These are phyloP conservation scores for Stagonosporopsis vannaccii DNA, from an alignment of 2,329 filamentous ascomycete species.

Conservation along the genomic window DNA sequence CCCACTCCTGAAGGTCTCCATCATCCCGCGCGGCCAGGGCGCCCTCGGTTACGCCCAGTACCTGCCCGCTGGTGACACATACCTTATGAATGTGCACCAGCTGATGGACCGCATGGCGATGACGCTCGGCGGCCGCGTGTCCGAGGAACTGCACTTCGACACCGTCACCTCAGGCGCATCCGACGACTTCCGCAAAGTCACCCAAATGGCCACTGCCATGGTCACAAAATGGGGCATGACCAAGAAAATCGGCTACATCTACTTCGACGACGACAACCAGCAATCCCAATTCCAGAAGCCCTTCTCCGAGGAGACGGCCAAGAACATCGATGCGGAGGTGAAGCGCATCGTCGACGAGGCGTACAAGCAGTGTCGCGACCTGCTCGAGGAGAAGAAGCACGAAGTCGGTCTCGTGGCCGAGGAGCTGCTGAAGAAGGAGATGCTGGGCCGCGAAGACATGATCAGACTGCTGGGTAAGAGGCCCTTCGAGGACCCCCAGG, in stretches of 20 bases:
- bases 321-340: slow-evolving; percentile 90
- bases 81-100: slow-evolving; percentile 94
- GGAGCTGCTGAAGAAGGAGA: slow-evolving; percentile 90
- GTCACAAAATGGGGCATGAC: slow-evolving; percentile 99
- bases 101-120: slow-evolving; percentile 99
- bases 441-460: slow-evolving; percentile 90
- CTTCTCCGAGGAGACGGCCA: slow-evolving; percentile 92
- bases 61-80: slow-evolving; percentile 87
- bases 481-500: slow-evolving; percentile 83
- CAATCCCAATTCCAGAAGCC: slow-evolving; percentile 84
- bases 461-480: slow-evolving; percentile 84
- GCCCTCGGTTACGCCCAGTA: slow-evolving; percentile 97
- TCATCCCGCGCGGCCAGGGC: slow-evolving; percentile 94
- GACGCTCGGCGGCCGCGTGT: slow-evolving; percentile 94
- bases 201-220: slow-evolving; percentile 94
- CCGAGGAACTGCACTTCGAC: slow-evolving; percentile 95
- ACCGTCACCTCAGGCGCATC: slow-evolving; percentile 94
- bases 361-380: slow-evolving; percentile 85
- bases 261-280: slow-evolving; percentile 83
- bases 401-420: slow-evolving; percentile 91
- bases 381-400: slow-evolving; percentile 83
- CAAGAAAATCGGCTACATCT: slow-evolving; percentile 87
- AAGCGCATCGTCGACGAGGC: slow-evolving; percentile 90
- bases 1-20: slow-evolving; percentile 95
- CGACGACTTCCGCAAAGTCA: slow-evolving; percentile 99